Evolutionary conservation across 2,329 filamentous ascomycete species (phyloP).

Genomic region (Ophiostoma angusticollis): DNA sequence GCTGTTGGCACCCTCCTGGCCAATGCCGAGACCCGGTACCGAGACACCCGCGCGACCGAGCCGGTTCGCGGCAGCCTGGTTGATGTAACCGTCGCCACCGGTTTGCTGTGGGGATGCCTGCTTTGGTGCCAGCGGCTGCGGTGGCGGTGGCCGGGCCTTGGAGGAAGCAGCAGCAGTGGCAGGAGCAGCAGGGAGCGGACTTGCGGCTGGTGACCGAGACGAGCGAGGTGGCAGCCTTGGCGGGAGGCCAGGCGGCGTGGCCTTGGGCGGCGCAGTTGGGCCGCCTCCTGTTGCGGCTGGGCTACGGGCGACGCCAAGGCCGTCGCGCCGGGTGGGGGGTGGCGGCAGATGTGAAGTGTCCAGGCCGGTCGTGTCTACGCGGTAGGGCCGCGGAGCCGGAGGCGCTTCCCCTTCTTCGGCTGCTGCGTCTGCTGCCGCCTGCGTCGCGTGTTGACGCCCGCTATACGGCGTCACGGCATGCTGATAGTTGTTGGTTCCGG

Average conservation of each 20-base stretch:
- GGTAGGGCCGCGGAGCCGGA: conserved; percentile 51
- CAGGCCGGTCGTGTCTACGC: conserved; percentile 57
- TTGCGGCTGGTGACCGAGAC: conserved; percentile 3
- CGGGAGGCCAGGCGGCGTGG: conserved; percentile 19
- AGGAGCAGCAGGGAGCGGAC: neutral
- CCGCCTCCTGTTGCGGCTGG: conserved; percentile 11
- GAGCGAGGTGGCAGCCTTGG: conserved; percentile 27
- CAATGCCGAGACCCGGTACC: conserved; percentile 67
- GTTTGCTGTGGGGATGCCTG: neutral
- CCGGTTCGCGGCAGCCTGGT: conserved; percentile 47
- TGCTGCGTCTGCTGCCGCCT: conserved; percentile 11
- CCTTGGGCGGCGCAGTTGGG: conserved; percentile 8
- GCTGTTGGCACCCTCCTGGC: no score
- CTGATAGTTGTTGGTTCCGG: no score
- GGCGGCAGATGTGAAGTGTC: conserved; percentile 56
- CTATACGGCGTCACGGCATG: no score
- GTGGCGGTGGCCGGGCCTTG: conserved; percentile 1
- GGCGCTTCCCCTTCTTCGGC: conserved; percentile 23
- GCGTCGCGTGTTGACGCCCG: no score
- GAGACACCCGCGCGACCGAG: conserved; percentile 64
- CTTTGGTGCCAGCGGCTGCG: neutral
- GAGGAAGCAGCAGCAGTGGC: conserved; percentile 17
- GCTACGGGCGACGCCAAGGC: conserved; percentile 23
- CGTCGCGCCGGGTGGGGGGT: conserved; percentile 47
- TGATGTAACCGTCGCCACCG: conserved; percentile 23